Conservation (phyloP, 495 filamentous ascomycete genomes). For the Annulohypoxylon stygium region DNA sequence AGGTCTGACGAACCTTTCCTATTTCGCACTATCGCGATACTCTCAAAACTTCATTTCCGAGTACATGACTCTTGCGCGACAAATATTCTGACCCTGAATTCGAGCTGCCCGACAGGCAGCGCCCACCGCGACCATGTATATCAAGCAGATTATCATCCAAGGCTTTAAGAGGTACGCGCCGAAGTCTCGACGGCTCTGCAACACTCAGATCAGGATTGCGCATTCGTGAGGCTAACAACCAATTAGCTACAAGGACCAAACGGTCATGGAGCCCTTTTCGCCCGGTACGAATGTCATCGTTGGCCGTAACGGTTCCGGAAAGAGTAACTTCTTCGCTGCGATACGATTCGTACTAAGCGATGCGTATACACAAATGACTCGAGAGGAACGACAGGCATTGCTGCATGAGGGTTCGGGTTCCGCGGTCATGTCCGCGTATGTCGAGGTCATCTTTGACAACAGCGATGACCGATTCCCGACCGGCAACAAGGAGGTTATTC, state of each 20-base stretch:
- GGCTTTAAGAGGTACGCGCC: conserved; percentile 93
- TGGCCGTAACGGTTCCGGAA: conserved; percentile 98
- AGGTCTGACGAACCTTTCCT: conserved; percentile 22
- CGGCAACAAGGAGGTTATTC: conserved; percentile 87
- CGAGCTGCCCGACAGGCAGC: conserved; percentile 54
- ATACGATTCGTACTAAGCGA: conserved; percentile 99
- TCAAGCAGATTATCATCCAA: conserved; percentile 99
- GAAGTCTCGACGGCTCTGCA: conserved; percentile 11
- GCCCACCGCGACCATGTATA: conserved; percentile 79
- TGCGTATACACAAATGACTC: conserved; percentile 95
- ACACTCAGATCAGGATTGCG: neutral
- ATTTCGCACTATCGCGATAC: conserved; percentile 31
- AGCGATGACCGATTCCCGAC: conserved; percentile 95
- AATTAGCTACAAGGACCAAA: conserved; percentile 97
- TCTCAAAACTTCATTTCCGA: conserved; percentile 12
- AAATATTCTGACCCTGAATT: conserved; percentile 38
- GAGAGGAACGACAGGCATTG: conserved; percentile 94
- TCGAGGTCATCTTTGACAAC: conserved; percentile 99
- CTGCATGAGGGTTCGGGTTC: conserved; percentile 97
- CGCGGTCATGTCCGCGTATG: conserved; percentile 98
- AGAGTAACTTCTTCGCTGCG: conserved; percentile 99
- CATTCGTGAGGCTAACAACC: conserved; percentile 38
- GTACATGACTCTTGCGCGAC: conserved; percentile 37
- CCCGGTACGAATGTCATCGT: conserved; percentile 99
- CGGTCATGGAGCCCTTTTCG: conserved; percentile 97